phyloP scores from a whole-genome alignment of 306 rosid genomes.

The Malus domestica region DNA sequence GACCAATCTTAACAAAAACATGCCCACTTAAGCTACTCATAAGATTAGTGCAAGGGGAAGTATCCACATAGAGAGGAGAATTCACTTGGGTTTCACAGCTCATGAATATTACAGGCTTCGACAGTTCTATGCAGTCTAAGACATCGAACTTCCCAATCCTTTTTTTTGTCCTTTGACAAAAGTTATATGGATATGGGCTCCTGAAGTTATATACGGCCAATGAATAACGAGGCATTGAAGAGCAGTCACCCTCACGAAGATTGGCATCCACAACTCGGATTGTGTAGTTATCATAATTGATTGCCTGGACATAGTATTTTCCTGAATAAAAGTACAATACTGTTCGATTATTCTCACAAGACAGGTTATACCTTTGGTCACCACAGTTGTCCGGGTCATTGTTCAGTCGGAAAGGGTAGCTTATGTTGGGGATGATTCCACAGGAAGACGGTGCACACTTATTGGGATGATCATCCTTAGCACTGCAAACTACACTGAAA shows the following conservation, averaged over 20 bases:
- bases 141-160: too few relatives aligned
- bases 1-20: not conserved
- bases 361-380: not conserved
- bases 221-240: not conserved
- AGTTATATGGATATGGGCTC: too few relatives aligned
- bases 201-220: too few relatives aligned
- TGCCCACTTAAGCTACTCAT: not conserved
- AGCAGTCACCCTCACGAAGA: not conserved
- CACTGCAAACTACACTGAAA: not conserved
- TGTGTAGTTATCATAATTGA: conserved; percentile 8
- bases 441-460: not conserved
- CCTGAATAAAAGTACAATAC: not conserved
- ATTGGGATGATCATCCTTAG: not conserved
- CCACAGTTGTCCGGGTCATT: not conserved
- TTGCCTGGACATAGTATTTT: not conserved
- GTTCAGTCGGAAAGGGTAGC: not conserved
- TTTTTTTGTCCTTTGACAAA: too few relatives aligned
- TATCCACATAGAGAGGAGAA: not conserved
- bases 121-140: too few relatives aligned
- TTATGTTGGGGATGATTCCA: not conserved
- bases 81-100: not conserved
- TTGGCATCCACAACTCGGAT: conserved; percentile 23
- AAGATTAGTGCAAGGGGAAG: not conserved
- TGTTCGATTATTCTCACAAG: not conserved
- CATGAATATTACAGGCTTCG: not conserved